A percentile compares a stretch with the other conserved stretches of the same genome.
phyloP scores from a whole-genome alignment of 257 asterid species.

The Solanum paucissectum region DNA sequence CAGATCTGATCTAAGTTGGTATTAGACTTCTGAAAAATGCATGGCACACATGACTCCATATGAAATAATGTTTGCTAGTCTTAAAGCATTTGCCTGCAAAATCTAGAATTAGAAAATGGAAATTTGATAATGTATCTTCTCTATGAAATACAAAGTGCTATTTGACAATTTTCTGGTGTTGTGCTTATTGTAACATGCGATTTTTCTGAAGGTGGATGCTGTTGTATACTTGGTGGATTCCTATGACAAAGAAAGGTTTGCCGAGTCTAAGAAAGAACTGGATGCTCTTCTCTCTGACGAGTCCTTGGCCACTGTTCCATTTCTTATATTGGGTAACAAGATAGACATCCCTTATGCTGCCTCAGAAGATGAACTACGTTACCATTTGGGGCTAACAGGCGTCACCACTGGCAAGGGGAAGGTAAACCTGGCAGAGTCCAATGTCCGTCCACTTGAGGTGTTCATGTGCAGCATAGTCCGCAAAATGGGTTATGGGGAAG shows the following conservation, averaged over 20 bases:
- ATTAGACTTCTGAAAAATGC: not conserved
- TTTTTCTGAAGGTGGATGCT: slow-evolving; percentile 60
- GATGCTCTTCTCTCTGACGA: slow-evolving; percentile 75
- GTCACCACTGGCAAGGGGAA: slow-evolving; percentile 76
- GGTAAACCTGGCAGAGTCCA: slow-evolving; percentile 57
- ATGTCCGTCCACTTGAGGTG: slow-evolving; percentile 63
- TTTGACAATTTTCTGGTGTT: not conserved
- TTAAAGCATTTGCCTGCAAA: not conserved
- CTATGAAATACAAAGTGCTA: not conserved
- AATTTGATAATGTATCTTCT: not conserved
- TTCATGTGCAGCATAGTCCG: slow-evolving; percentile 92
- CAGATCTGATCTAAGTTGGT: not conserved
- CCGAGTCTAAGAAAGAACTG: slow-evolving; percentile 73
- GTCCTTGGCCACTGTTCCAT: slow-evolving; percentile 62
- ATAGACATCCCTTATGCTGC: slow-evolving; percentile 79
- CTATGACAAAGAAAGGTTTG: slow-evolving; percentile 67
- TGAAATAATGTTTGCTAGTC: not conserved
- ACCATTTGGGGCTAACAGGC: slow-evolving; percentile 52
- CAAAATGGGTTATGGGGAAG: slow-evolving; percentile 88
- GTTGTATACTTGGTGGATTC: slow-evolving; percentile 76
- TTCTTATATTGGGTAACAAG: slow-evolving; percentile 77
- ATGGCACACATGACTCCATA: not conserved
- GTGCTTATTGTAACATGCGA: not conserved
- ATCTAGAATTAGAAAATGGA: not conserved
- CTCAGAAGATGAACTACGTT: slow-evolving; percentile 67